Evolutionary conservation across 148 eudicot species (phyloP).

Genomic region (Amaranthus cruentus): DNA sequence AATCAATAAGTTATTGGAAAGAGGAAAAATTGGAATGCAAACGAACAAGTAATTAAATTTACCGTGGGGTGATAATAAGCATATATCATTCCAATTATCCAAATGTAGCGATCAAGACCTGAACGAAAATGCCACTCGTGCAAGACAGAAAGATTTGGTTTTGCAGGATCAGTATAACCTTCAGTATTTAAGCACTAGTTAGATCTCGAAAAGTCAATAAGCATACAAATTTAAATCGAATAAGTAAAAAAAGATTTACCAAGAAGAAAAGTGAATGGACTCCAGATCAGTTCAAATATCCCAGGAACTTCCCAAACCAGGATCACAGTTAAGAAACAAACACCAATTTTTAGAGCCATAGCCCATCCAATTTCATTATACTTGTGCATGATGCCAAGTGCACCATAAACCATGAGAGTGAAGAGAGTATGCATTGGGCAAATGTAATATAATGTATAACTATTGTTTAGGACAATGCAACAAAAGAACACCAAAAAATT

Average conservation of each 20-base stretch:
- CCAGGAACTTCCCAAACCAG: slow-evolving; percentile 94
- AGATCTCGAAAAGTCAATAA: slow-evolving; percentile 16
- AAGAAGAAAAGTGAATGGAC: slow-evolving; percentile 74
- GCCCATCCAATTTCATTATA: slow-evolving; percentile 70
- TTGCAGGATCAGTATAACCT: slow-evolving; percentile 85
- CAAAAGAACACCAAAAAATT: slow-evolving; percentile 78
- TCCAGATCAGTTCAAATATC: slow-evolving; percentile 78
- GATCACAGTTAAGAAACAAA: slow-evolving; percentile 79
- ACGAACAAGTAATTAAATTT: slow-evolving; percentile 22
- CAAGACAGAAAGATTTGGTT: slow-evolving; percentile 50
- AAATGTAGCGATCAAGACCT: slow-evolving; percentile 97
- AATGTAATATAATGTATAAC: slow-evolving; percentile 79
- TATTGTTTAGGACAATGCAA: slow-evolving; percentile 78
- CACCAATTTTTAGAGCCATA: slow-evolving; percentile 64
- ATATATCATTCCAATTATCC: slow-evolving; percentile 97
- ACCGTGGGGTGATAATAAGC: slow-evolving; percentile 95
- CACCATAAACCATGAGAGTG: slow-evolving; percentile 97
- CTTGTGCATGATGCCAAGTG: slow-evolving; percentile 75
- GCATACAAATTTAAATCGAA: slow-evolving; percentile 9
- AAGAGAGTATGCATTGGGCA: slow-evolving; percentile 99
- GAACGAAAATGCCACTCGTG: slow-evolving; percentile 97
- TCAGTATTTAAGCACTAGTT: slow-evolving; percentile 22
- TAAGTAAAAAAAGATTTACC: slow-evolving; percentile 38
- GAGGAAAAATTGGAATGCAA: slow-evolving; percentile 4
- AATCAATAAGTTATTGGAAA: neutral